phyloP scores from a whole-genome alignment of 1,284 basidiomycete genomes.

The Stygiomarasmius scandens region DNA sequence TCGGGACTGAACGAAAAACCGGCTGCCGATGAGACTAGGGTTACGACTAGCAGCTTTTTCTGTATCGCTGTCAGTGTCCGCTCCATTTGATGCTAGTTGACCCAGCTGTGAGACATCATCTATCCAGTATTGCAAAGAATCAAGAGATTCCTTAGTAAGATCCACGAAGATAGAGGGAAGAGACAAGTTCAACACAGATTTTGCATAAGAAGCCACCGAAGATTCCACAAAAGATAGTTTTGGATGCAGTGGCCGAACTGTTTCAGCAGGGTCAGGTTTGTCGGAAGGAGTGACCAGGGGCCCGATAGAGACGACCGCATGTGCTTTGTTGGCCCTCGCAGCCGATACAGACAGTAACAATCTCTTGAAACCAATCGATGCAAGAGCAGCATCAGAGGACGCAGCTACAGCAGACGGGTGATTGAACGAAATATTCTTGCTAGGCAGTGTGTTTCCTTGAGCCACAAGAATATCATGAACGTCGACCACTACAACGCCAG shows the following conservation, averaged over 20 bases:
- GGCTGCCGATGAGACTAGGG: slow-evolving; percentile 80
- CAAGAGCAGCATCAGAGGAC: slow-evolving; percentile 29
- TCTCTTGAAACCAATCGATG: slow-evolving; percentile 44
- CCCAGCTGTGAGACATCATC: slow-evolving; percentile 80
- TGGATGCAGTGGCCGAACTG: slow-evolving; percentile 29
- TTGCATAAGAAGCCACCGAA: slow-evolving; percentile 16
- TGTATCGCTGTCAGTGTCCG: slow-evolving; percentile 27
- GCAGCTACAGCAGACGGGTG: slow-evolving; percentile 11
- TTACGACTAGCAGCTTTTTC: slow-evolving; percentile 50
- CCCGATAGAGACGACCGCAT: slow-evolving; percentile 37
- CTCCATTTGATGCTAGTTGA: slow-evolving; percentile 39
- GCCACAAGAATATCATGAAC: slow-evolving; percentile 54
- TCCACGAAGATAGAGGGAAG: slow-evolving; percentile 70
- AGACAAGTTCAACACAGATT: slow-evolving; percentile 45
- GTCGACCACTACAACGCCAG: slow-evolving; percentile 71
- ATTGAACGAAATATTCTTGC: slow-evolving; percentile 44
- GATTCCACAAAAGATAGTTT: slow-evolving; percentile 34
- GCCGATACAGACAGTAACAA: slow-evolving; percentile 51
- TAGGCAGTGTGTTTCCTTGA: slow-evolving; percentile 30
- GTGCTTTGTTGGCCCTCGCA: slow-evolving; percentile 34
- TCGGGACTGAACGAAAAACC: slow-evolving; percentile 71
- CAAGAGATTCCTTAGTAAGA: slow-evolving; percentile 65
- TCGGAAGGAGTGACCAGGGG: slow-evolving; percentile 20
- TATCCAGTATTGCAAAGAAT: slow-evolving; percentile 82
- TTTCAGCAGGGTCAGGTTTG: slow-evolving; percentile 2